These are phyloP conservation scores for Scutellaria galericulata DNA, from an alignment of 257 asterid genomes.

Conservation along the genomic window DNA sequence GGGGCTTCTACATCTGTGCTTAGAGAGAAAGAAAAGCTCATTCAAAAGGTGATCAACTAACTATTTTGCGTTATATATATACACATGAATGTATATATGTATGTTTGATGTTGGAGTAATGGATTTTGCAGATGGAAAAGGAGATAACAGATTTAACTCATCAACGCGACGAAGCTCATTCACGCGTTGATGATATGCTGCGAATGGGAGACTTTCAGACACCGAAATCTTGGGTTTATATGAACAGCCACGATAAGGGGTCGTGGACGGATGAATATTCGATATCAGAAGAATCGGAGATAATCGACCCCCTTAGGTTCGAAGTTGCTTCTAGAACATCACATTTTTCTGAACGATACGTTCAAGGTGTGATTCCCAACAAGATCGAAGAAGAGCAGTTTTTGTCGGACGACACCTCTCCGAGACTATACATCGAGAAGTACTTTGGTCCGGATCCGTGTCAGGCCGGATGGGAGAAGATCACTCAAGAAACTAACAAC, in stretches of 20 bases:
- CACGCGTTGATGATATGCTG: conserved; percentile 56
- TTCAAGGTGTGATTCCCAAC: conserved; percentile 32
- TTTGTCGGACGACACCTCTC: conserved; percentile 71
- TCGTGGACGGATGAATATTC: conserved; percentile 65
- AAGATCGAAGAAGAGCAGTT: conserved; percentile 67
- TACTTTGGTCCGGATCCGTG: conserved; percentile 96
- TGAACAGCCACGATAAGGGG: conserved; percentile 47
- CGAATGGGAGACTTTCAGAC: conserved; percentile 42
- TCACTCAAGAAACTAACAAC: conserved; percentile 46
- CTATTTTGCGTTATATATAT: too few relatives aligned
- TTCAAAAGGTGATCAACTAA: conserved; percentile 63
- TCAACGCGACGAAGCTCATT: conserved; percentile 73
- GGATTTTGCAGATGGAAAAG: conserved; percentile 64
- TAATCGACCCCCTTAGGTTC: conserved; percentile 50
- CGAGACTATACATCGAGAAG: conserved; percentile 73
- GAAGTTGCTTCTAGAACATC: conserved; percentile 56
- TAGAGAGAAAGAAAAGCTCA: conserved; percentile 72
- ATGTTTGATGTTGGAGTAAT: neutral
- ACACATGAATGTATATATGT: too few relatives aligned
- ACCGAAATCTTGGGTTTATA: conserved; percentile 64
- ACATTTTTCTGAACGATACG: conserved; percentile 49
- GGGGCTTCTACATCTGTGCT: conserved; percentile 55
- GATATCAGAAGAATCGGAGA: conserved; percentile 76
- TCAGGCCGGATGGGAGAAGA: conserved; percentile 80
- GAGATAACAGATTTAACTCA: conserved; percentile 63